phyloP scores from a whole-genome alignment of 441 rosid species.

The California macrophylla region DNA sequence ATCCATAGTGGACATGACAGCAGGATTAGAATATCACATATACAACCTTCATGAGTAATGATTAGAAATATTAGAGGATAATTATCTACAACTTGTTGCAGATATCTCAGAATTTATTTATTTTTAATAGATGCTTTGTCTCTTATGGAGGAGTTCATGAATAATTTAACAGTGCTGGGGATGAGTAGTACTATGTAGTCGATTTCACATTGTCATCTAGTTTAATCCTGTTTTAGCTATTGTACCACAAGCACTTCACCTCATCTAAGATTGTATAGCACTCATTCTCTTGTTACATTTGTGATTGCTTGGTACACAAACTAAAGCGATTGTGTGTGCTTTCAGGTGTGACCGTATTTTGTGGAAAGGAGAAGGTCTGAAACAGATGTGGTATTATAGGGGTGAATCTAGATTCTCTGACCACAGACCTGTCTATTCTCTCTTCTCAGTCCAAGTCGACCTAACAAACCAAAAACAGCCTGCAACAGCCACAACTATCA shows the following conservation, averaged over 20 bases:
- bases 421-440: conserved; percentile 57
- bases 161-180: not conserved
- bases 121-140: not conserved
- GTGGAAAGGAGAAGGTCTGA: conserved; percentile 64
- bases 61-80: too few species aligned
- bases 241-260: too few species aligned
- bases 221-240: too few species aligned
- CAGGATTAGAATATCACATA: not conserved
- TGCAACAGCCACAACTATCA: conserved; percentile 5
- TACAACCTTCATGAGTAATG: not conserved
- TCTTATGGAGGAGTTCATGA: not conserved
- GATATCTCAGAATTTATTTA: too few species aligned
- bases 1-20: not conserved
- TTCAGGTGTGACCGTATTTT: conserved; percentile 67
- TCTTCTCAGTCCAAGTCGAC: conserved; percentile 44
- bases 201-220: too few species aligned
- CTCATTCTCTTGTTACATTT: too few species aligned
- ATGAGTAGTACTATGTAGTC: too few species aligned
- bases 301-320: too few species aligned
- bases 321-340: not conserved
- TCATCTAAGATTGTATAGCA: too few species aligned
- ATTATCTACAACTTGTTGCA: not conserved
- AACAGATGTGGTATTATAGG: conserved; percentile 48
- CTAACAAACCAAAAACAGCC: conserved; percentile 14
- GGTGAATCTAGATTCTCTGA: conserved; percentile 72